Percentiles rank a stretch among this genome's conserved stretches.
Evolutionary conservation across 306 rosid genomes (phyloP).

Genomic region (Glycyrrhiza uralensis): DNA sequence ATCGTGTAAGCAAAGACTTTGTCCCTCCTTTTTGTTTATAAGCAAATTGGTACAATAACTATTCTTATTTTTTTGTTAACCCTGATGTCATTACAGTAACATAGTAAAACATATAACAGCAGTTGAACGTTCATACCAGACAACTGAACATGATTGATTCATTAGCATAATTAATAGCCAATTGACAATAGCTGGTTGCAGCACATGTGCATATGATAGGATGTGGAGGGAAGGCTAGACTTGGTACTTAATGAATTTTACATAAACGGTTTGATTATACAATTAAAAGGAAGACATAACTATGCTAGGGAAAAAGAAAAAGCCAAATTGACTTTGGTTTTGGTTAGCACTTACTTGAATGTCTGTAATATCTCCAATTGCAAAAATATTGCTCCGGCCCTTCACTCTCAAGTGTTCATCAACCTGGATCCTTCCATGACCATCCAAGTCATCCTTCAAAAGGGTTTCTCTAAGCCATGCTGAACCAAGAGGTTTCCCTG

Average conservation of each 20-base stretch:
- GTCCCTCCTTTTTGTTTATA: neutral
- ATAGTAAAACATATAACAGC: neutral
- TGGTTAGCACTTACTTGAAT: conserved; percentile 51
- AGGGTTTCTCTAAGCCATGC: conserved; percentile 62
- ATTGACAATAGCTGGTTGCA: neutral
- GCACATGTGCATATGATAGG: too few relatives aligned
- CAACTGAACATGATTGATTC: neutral
- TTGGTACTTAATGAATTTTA: neutral
- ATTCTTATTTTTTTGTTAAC: neutral
- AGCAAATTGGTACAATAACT: neutral
- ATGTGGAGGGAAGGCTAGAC: too few relatives aligned
- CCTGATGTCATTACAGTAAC: neutral
- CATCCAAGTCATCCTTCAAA: conserved; percentile 43
- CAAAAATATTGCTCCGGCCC: conserved; percentile 63
- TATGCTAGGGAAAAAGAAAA: neutral
- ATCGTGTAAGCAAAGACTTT: neutral
- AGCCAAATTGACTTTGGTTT: neutral
- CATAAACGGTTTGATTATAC: neutral
- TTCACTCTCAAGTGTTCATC: conserved; percentile 64
- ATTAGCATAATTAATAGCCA: neutral
- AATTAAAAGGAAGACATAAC: neutral
- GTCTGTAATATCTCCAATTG: conserved; percentile 79
- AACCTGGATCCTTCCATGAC: conserved; percentile 57
- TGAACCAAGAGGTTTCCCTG: conserved; percentile 51
- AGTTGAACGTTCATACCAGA: neutral